Conservation (phyloP, 2,329 filamentous ascomycete genomes). For the Lomentospora prolificans region DNA sequence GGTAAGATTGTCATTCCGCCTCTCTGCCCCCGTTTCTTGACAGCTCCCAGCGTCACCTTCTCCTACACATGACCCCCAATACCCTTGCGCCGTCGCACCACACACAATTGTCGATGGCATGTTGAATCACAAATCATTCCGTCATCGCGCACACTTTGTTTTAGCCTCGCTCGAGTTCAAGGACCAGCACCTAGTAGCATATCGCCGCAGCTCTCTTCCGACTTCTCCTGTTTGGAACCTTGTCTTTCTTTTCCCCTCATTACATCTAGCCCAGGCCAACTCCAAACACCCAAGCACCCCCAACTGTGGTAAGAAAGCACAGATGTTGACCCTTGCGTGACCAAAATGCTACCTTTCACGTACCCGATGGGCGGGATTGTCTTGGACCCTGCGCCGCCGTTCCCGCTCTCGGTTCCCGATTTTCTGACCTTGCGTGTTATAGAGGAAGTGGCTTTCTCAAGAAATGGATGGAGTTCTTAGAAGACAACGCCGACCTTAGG, state of each 20-base stretch:
- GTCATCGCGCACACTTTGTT: conserved; percentile 2
- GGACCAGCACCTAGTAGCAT: background rate
- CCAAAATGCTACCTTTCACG: background rate
- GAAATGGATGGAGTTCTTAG: conserved; percentile 82
- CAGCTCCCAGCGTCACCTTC: conserved; percentile 12
- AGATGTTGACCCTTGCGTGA: background rate
- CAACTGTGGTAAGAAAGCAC: background rate
- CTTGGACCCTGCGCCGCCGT: conserved; percentile 1
- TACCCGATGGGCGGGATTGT: background rate
- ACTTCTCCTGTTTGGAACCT: background rate
- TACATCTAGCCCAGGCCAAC: background rate
- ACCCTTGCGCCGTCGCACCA: background rate
- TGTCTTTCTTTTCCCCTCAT: background rate
- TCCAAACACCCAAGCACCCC: background rate
- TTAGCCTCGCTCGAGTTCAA: background rate
- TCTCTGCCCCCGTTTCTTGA: background rate
- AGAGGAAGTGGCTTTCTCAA: conserved; percentile 82
- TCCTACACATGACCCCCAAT: conserved; percentile 11
- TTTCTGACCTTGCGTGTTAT: conserved; percentile 13
- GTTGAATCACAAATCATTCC: background rate
- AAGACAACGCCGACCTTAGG: conserved; percentile 80
- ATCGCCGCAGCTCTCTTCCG: background rate
- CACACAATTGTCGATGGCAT: background rate
- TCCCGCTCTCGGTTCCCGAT: conserved; percentile 11
- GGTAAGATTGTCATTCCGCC: conserved; percentile 42